Conservation (phyloP, 495 filamentous ascomycete species). For the Geoglossum glabrum region DNA sequence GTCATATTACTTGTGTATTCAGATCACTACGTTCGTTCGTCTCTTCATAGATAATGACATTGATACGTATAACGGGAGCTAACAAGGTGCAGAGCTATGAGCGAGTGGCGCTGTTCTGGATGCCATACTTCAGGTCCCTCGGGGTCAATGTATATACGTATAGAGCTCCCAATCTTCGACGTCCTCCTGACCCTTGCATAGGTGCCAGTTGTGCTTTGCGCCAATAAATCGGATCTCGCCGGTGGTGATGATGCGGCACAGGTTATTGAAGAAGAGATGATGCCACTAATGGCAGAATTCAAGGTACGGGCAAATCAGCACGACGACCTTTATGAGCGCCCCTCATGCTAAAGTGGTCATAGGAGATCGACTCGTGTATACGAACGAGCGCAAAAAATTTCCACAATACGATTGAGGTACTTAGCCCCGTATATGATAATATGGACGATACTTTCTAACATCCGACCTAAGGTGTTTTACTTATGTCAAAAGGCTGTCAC, state of each 20-base stretch:
- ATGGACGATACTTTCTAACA: background rate
- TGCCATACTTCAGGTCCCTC: conserved; percentile 87
- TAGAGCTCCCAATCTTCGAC: background rate
- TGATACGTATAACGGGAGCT: background rate
- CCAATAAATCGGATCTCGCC: conserved; percentile 83
- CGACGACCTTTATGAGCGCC: background rate
- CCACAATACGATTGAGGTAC: conserved; percentile 81
- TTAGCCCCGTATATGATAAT: background rate
- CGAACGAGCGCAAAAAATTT: conserved; percentile 86
- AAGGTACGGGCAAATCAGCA: conserved; percentile 22
- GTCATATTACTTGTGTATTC: conserved; percentile 95
- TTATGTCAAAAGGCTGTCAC: conserved; percentile 97
- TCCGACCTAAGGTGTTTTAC: conserved; percentile 37
- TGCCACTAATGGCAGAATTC: conserved; percentile 95
- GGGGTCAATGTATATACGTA: conserved; percentile 72
- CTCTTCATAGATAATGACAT: background rate
- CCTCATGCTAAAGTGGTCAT: background rate
- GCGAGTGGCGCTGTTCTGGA: conserved; percentile 89
- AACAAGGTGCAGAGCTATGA: conserved; percentile 51
- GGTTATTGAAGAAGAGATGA: conserved; percentile 89
- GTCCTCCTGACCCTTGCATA: background rate
- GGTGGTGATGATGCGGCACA: conserved; percentile 49
- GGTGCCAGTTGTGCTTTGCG: conserved; percentile 72
- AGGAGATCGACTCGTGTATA: conserved; percentile 91
- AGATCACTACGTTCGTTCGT: conserved; percentile 48